Conservation (phyloP, 345 rosid genomes). For the Trapa bicornis region DNA sequence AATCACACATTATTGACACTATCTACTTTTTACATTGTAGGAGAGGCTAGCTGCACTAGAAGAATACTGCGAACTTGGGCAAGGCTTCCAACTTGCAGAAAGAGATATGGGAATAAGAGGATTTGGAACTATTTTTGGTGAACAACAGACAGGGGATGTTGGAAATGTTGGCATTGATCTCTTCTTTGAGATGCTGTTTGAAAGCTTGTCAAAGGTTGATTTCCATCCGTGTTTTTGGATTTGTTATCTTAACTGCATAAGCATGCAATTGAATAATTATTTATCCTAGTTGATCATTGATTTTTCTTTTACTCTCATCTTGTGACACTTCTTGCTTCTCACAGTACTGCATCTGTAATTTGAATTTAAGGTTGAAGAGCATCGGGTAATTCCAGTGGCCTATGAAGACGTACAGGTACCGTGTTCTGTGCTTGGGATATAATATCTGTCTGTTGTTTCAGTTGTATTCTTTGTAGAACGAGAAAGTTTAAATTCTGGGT, state of each 20-base stretch:
- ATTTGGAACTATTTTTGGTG: constrained; percentile 92
- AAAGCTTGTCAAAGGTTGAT: constrained; percentile 80
- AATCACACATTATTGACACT: neutral
- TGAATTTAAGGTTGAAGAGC: constrained; percentile 70
- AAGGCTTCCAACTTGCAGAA: constrained; percentile 96
- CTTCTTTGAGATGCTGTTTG: constrained; percentile 96
- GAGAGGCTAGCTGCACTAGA: constrained; percentile 90
- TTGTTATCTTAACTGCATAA: neutral
- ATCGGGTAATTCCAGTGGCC: constrained; percentile 53
- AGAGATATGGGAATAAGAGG: constrained; percentile 98
- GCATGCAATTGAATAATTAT: neutral
- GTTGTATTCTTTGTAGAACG: neutral
- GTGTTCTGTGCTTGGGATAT: neutral
- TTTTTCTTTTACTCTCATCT: neutral
- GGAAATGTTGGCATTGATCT: constrained; percentile 93
- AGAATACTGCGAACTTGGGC: constrained; percentile 88
- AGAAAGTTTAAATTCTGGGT: neutral
- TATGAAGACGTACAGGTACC: constrained; percentile 74
- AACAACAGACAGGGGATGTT: constrained; percentile 96
- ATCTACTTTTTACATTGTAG: constrained; percentile 31
- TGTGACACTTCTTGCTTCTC: neutral
- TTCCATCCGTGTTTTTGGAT: constrained; percentile 6
- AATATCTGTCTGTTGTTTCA: neutral
- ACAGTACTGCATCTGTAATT: constrained; percentile 11
- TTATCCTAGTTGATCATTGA: neutral